A percentile compares a stretch with the other conserved stretches of the same genome.
Evolutionary conservation across 306 rosid species (phyloP).

Genomic region (Gastrolobium bilobum): DNA sequence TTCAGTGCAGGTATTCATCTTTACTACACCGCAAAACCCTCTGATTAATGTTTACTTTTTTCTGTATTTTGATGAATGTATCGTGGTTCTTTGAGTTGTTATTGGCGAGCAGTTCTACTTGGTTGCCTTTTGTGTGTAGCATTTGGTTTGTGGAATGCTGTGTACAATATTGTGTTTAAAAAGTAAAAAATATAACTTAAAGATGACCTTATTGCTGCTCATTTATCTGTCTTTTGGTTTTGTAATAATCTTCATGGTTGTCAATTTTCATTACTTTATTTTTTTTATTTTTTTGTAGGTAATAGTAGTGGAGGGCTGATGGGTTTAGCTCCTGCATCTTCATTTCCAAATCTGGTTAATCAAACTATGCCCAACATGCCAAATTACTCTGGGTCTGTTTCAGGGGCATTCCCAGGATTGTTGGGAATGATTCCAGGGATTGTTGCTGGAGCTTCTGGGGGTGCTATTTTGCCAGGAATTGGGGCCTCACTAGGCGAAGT

Average conservation of each 20-base stretch:
- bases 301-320: conserved; percentile 77
- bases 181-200: background rate
- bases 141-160: conserved; percentile 30
- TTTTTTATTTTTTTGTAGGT: conserved; percentile 66
- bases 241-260: background rate
- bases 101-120: background rate
- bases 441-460: conserved; percentile 93
- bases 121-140: conserved; percentile 3
- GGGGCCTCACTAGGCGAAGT: conserved; percentile 97
- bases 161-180: background rate
- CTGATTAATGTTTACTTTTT: conserved; percentile 1
- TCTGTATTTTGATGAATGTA: background rate
- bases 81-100: conserved; percentile 35
- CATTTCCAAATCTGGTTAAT: conserved; percentile 85
- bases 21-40: background rate
- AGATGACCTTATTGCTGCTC: background rate
- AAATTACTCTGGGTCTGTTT: conserved; percentile 94
- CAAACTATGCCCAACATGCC: conserved; percentile 99
- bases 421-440: conserved; percentile 98
- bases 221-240: conserved; percentile 29
- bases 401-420: conserved; percentile 96
- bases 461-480: conserved; percentile 95
- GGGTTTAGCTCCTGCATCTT: conserved; percentile 84
- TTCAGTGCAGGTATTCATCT: conserved; percentile 89
- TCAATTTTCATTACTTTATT: conserved; percentile 35